Evolutionary conservation across 495 filamentous ascomycete species (phyloP).

Genomic region (Gamarada debralockiae): DNA sequence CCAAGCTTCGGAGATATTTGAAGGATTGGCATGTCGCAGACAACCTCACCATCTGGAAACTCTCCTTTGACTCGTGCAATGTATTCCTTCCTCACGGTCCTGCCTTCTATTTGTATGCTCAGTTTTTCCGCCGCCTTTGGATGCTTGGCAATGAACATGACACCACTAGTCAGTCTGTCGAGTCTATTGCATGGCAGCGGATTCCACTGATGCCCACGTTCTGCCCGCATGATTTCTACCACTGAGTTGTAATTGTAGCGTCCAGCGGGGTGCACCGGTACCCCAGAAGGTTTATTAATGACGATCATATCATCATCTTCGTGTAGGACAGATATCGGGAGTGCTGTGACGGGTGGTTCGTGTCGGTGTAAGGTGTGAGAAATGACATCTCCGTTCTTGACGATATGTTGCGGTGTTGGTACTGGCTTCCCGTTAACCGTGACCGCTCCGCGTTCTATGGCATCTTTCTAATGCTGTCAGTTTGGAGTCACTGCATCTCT

Average conservation of each 20-base stretch:
- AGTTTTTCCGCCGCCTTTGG: slow-evolving; percentile 74
- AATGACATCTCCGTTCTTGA: slow-evolving; percentile 81
- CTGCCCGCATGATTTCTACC: slow-evolving; percentile 84
- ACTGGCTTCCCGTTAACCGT: slow-evolving; percentile 64
- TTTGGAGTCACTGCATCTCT: background rate
- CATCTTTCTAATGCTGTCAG: slow-evolving; percentile 53
- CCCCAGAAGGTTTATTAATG: slow-evolving; percentile 92
- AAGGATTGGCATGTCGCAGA: slow-evolving; percentile 92
- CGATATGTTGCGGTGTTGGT: slow-evolving; percentile 44
- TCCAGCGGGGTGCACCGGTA: slow-evolving; percentile 92
- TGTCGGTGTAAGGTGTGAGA: slow-evolving; percentile 94
- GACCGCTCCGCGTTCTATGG: slow-evolving; percentile 74
- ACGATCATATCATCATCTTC: slow-evolving; percentile 91
- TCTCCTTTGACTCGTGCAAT: slow-evolving; percentile 84
- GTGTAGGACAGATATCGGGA: slow-evolving; percentile 75
- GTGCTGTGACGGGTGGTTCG: slow-evolving; percentile 84
- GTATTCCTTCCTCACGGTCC: slow-evolving; percentile 91
- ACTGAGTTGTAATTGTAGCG: slow-evolving; percentile 94
- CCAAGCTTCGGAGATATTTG: slow-evolving; percentile 93
- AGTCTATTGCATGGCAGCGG: slow-evolving; percentile 87
- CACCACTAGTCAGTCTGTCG: slow-evolving; percentile 88
- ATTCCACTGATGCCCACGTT: slow-evolving; percentile 64
- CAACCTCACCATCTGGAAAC: slow-evolving; percentile 78
- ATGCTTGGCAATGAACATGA: slow-evolving; percentile 96
- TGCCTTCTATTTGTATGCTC: slow-evolving; percentile 61